Evolutionary conservation across 1,284 basidiomycete species (phyloP).

Genomic region (Melampsora americana): DNA sequence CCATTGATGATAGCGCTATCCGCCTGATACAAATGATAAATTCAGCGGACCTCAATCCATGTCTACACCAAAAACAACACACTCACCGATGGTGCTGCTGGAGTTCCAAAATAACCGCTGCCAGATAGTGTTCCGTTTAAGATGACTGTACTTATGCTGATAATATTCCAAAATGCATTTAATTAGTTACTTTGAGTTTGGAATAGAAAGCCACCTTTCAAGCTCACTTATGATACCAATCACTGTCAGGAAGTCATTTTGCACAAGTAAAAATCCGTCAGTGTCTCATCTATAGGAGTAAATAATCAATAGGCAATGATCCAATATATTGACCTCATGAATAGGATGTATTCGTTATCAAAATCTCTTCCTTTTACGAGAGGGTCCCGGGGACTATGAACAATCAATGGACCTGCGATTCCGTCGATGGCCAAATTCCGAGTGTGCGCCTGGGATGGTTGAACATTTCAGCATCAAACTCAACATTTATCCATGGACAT

Average conservation of each 20-base stretch:
- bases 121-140: constrained; percentile 26
- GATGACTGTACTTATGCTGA: constrained; percentile 39
- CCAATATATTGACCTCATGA: constrained; percentile 20
- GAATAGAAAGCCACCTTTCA: too few species aligned
- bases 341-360: constrained; percentile 49
- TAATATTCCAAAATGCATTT: neutral
- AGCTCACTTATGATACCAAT: constrained; percentile 57
- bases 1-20: constrained; percentile 62
- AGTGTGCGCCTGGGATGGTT: constrained; percentile 29
- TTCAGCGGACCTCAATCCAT: constrained; percentile 47
- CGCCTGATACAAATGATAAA: constrained; percentile 52
- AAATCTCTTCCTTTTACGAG: constrained; percentile 51
- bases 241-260: constrained; percentile 49
- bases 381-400: constrained; percentile 52
- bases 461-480: neutral
- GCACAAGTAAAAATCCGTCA: too few species aligned
- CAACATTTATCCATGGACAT: too few species aligned
- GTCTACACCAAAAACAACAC: neutral
- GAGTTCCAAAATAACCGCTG: constrained; percentile 31
- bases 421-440: constrained; percentile 38
- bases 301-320: too few species aligned
- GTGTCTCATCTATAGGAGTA: too few species aligned
- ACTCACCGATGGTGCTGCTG: constrained; percentile 38
- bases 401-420: constrained; percentile 48
- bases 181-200: neutral